Conservation (phyloP, 176 grass and related monocot genomes). For the Hsuehochloa calcarea region DNA sequence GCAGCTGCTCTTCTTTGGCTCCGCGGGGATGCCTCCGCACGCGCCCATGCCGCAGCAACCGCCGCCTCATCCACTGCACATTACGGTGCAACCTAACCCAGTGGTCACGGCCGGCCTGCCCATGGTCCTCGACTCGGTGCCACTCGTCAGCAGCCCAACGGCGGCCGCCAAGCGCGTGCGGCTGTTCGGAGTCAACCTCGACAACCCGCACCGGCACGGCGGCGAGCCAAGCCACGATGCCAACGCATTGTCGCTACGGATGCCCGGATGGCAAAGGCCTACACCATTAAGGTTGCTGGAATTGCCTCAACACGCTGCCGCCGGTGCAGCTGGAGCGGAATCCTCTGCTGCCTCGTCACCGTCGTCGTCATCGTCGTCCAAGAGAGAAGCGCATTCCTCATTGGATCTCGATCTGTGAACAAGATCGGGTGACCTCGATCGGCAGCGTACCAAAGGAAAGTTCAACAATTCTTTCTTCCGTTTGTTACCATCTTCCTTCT, state of each 20-base stretch:
- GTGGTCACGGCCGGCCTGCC: conserved; percentile 19
- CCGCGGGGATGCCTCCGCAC: conserved; percentile 26
- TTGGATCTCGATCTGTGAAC: conserved; percentile 96
- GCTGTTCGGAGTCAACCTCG: conserved; percentile 93
- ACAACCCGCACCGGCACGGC: conserved; percentile 49
- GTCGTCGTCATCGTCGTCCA: conserved; percentile 65
- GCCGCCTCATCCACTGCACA: conserved; percentile 35
- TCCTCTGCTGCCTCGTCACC: conserved; percentile 46
- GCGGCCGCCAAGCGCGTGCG: conserved; percentile 72
- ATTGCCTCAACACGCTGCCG: conserved; percentile 29
- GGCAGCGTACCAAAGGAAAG: conserved; percentile 58
- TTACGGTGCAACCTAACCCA: conserved; percentile 45
- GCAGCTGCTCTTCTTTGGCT: conserved; percentile 59
- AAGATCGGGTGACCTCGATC: background rate
- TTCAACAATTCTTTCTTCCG: conserved; percentile 58
- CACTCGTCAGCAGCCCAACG: conserved; percentile 41
- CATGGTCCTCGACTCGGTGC: conserved; percentile 67
- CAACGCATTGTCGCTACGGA: conserved; percentile 52
- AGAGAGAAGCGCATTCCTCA: conserved; percentile 70
- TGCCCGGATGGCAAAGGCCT: conserved; percentile 61
- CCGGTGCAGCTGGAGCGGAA: conserved; percentile 24
- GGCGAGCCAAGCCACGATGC: conserved; percentile 35
- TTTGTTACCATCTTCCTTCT: conserved; percentile 31
- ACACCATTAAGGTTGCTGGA: conserved; percentile 40
- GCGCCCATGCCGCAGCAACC: conserved; percentile 37